Evolutionary conservation across 2,329 filamentous ascomycete species (phyloP), one percentile per base, ranked within the genome.

Genomic region (Pestalotiopsis sp.): DNA sequence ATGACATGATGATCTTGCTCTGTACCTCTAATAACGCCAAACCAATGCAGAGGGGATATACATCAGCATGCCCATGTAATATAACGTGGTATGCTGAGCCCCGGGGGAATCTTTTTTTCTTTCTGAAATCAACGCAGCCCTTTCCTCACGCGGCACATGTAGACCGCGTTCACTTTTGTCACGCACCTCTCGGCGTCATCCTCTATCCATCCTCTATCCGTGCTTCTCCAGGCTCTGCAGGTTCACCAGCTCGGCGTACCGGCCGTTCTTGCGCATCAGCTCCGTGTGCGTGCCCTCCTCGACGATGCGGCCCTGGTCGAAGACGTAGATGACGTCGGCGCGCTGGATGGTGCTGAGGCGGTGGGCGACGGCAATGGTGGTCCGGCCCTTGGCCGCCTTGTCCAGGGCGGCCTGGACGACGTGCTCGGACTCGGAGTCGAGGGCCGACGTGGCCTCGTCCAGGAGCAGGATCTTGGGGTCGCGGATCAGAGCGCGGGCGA

Each of bases 261-360:
- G 86, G 3, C 92, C 92, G 71, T 90, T 89, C 77, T 85, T 86
- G 72, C 84, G 86, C 87, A 93, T 90, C 74, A 95, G 78, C 76
- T 94, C 92, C 0, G 82, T 75, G 77, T 98, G 95, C 9, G 90
- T 94, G 4, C 95, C 95, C 73, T 88, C 87, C 83, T 98, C 95
- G 1, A 97, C 92, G 58, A 98, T 89, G 69, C 89, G 87, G 7
- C 95, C 96, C 74, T 93, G 91, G 79, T 98, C 95, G 78, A 98
- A 96, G n/a, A 98, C 95, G 72, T 97, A 98, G 74, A 98, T 98
- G 63, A 95, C 83, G 77, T 98, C 95, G 0, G 95, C 95, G 78
- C 96, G 95, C 78, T 97, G 94, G 70, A 98, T 98, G 0, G 96
- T 98, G 76, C 91, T 94, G 5, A 99, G 83, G 27, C 96, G 87